Evolutionary conservation across 2,329 filamentous ascomycete species (phyloP).

Genomic region (Pleoardoris graminearum): DNA sequence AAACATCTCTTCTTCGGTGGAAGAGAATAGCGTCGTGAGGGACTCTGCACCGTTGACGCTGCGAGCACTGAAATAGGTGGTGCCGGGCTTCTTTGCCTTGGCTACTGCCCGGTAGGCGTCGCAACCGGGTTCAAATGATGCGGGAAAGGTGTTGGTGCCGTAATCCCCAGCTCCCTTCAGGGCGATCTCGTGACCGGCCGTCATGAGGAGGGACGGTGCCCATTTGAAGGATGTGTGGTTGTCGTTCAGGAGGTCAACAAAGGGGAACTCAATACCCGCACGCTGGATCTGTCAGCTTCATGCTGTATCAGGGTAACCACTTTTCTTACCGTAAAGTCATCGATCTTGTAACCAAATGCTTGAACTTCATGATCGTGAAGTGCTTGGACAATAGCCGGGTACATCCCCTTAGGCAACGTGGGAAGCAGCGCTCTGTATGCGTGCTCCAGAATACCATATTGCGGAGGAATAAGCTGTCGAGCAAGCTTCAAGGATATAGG

Average conservation of each 20-base stretch:
- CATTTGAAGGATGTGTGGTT: conserved; percentile 58
- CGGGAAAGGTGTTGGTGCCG: conserved; percentile 50
- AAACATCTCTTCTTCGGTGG: conserved; percentile 30
- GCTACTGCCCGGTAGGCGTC: conserved; percentile 52
- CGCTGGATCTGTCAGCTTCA: conserved; percentile 45
- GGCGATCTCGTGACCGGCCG: conserved; percentile 48
- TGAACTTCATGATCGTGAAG: conserved; percentile 58
- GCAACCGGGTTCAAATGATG: conserved; percentile 53
- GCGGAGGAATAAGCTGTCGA: conserved; percentile 52
- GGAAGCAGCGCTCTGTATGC: conserved; percentile 55
- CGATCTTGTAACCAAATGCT: conserved; percentile 47
- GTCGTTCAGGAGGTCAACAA: conserved; percentile 58
- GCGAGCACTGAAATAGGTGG: conserved; percentile 27
- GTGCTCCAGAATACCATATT: conserved; percentile 56
- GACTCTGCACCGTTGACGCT: conserved; percentile 25
- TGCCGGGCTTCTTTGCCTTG: conserved; percentile 26
- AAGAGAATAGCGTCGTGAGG: conserved; percentile 22
- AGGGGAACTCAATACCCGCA: conserved; percentile 59
- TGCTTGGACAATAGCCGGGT: conserved; percentile 57
- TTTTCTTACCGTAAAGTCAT: conserved; percentile 54
- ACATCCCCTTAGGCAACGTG: conserved; percentile 56
- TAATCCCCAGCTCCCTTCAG: conserved; percentile 53
- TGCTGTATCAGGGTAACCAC: conserved; percentile 11
- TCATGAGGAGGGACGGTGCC: conserved; percentile 54
- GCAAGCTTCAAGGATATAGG: conserved; percentile 56